Evolutionary conservation across 768 basidiomycete genomes (phyloP).

Genomic region (Lanmaoa rubissima): DNA sequence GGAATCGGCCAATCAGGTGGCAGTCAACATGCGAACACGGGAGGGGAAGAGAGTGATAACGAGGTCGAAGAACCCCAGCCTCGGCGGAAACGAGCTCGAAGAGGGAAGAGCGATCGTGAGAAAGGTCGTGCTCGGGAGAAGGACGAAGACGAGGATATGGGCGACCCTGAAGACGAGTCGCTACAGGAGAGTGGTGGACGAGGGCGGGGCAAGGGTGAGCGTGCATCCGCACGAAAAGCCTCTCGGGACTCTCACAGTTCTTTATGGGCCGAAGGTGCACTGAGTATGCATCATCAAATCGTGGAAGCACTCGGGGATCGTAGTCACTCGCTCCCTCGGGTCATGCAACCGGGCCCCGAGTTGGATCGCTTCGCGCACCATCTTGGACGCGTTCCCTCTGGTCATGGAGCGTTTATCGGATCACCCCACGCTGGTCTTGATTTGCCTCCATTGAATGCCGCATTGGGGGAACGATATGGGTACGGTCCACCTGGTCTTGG

Average conservation of each 20-base stretch:
- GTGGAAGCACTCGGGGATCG: constrained; percentile 36
- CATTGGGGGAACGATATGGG: constrained; percentile 38
- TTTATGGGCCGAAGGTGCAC: constrained; percentile 34
- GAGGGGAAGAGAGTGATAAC: constrained; percentile 43
- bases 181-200: constrained; percentile 33
- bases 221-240: constrained; percentile 35
- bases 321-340: constrained; percentile 33
- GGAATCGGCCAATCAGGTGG: constrained; percentile 63
- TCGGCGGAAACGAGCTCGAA: constrained; percentile 56
- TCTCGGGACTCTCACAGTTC: constrained; percentile 36
- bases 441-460: constrained; percentile 55
- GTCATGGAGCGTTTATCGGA: constrained; percentile 35
- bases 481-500: constrained; percentile 35
- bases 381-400: constrained; percentile 35
- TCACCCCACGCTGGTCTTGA: constrained; percentile 52
- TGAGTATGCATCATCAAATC: constrained; percentile 36
- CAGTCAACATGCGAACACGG: constrained; percentile 35
- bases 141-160: constrained; percentile 52
- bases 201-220: constrained; percentile 37
- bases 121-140: constrained; percentile 36
- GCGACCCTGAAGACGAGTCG: constrained; percentile 37
- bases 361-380: constrained; percentile 36
- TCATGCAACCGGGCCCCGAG: constrained; percentile 28
- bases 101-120: constrained; percentile 36
- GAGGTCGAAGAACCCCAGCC: constrained; percentile 46